These are phyloP conservation scores for Ophiostoma perfectum DNA, from an alignment of 2,329 filamentous ascomycete genomes.

Conservation along the genomic window DNA sequence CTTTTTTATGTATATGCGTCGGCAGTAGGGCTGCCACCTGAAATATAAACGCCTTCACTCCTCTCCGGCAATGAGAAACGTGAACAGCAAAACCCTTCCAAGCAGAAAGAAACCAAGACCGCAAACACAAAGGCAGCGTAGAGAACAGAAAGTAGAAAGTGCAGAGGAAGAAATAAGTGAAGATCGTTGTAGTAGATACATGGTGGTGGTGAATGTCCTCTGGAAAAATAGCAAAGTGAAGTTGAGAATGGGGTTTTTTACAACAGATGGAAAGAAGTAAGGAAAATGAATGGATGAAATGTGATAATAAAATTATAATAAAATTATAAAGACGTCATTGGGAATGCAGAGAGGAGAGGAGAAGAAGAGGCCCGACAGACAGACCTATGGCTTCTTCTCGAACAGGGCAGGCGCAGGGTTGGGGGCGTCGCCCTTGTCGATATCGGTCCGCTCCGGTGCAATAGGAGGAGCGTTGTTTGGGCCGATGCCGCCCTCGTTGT, in stretches of 20 bases:
- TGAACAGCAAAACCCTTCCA: background rate
- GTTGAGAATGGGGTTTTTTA: slow-evolving; percentile 19
- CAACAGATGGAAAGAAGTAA: background rate
- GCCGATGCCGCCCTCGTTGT: slow-evolving; percentile 46
- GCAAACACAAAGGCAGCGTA: background rate
- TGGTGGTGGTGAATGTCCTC: background rate
- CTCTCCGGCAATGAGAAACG: slow-evolving; percentile 3
- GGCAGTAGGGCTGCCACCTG: background rate
- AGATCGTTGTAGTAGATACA: background rate
- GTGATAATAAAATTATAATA: background rate
- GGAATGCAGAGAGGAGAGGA: slow-evolving; percentile 2
- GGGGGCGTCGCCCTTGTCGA: slow-evolving; percentile 1
- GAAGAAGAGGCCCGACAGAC: background rate
- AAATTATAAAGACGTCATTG: background rate
- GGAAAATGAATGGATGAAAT: background rate
- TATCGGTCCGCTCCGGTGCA: slow-evolving; percentile 35
- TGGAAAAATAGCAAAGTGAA: background rate
- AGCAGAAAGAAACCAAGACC: background rate
- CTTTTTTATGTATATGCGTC: background rate
- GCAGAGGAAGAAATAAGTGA: slow-evolving; percentile 10
- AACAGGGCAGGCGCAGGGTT: slow-evolving; percentile 20
- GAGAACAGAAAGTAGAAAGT: background rate
- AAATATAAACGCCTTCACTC: slow-evolving; percentile 5
- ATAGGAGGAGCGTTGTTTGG: slow-evolving; percentile 47
- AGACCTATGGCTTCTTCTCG: slow-evolving; percentile 13